Conservation (phyloP, 495 filamentous ascomycete genomes). For the Cairneyella variabilis region DNA sequence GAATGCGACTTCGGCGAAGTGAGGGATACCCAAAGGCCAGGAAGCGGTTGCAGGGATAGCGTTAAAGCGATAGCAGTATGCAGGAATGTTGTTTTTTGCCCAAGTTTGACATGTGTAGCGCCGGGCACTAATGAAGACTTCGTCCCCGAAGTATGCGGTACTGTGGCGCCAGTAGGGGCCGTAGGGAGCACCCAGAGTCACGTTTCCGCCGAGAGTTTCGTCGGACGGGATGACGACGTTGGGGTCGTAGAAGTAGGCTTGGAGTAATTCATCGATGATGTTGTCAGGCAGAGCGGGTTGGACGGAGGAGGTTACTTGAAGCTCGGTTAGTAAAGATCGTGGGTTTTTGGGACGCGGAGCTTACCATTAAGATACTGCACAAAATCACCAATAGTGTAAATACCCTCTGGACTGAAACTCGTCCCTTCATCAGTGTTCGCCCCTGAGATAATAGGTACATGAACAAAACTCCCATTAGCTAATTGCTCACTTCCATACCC, state of each 20-base stretch:
- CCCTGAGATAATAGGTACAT: conserved; percentile 50
- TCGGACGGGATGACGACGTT: conserved; percentile 32
- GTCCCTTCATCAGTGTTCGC: conserved; percentile 51
- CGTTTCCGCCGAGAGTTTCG: conserved; percentile 47
- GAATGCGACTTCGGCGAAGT: conserved; percentile 14
- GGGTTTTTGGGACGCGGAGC: background rate
- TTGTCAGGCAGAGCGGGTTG: background rate
- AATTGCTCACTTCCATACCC: conserved; percentile 50
- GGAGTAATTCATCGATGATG: background rate
- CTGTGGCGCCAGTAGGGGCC: conserved; percentile 30
- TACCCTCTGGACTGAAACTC: background rate
- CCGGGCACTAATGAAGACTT: conserved; percentile 32
- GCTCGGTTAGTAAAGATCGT: no score
- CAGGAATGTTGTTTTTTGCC: conserved; percentile 27
- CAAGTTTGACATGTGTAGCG: conserved; percentile 37
- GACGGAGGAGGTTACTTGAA: background rate
- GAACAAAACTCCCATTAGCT: conserved; percentile 38
- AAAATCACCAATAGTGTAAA: background rate
- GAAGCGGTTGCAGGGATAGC: conserved; percentile 17
- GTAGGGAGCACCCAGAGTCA: conserved; percentile 33
- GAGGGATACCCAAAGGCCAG: background rate
- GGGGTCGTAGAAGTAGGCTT: conserved; percentile 1
- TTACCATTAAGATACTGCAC: background rate
- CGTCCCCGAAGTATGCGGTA: conserved; percentile 34
- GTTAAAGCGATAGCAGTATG: conserved; percentile 45